Percentiles rank a stretch among this genome's conserved stretches.
Evolutionary conservation across 495 filamentous ascomycete species (phyloP).

Genomic region (Aspergillus ostianus): DNA sequence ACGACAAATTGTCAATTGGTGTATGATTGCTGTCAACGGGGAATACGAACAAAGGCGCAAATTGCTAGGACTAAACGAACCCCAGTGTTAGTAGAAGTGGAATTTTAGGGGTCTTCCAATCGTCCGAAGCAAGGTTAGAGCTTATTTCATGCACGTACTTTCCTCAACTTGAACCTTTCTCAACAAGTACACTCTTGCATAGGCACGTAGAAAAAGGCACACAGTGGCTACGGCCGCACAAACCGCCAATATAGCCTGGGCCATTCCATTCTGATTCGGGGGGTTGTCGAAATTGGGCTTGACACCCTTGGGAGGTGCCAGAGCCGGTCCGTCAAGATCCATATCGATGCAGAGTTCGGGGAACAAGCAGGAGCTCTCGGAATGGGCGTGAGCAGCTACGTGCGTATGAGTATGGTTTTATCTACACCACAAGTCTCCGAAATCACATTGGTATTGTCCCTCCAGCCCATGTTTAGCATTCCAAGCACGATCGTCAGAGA

Average conservation of each 20-base stretch:
- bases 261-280: constrained; percentile 20
- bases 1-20: background rate
- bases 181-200: constrained; percentile 21
- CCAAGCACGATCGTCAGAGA: too few relatives aligned
- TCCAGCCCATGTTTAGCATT: too few relatives aligned
- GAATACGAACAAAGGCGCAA: constrained; percentile 1
- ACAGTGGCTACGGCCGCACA: constrained; percentile 18
- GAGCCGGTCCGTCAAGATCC: constrained; percentile 20
- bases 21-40: too few relatives aligned
- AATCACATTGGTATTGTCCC: too few relatives aligned
- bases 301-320: constrained; percentile 19
- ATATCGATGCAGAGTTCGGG: background rate
- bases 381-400: too few relatives aligned
- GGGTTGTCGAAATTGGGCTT: constrained; percentile 22
- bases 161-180: constrained; percentile 18
- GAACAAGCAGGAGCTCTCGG: too few relatives aligned
- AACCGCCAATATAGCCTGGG: constrained; percentile 11
- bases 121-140: too few relatives aligned
- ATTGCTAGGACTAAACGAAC: constrained; percentile 3
- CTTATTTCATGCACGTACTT: constrained; percentile 6
- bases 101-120: too few relatives aligned
- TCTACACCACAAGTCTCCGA: too few relatives aligned
- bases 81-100: too few relatives aligned
- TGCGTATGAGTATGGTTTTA: too few relatives aligned
- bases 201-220: constrained; percentile 16